Conservation (phyloP, 1,284 basidiomycete species). For the Taiwanofungus camphoratus region DNA sequence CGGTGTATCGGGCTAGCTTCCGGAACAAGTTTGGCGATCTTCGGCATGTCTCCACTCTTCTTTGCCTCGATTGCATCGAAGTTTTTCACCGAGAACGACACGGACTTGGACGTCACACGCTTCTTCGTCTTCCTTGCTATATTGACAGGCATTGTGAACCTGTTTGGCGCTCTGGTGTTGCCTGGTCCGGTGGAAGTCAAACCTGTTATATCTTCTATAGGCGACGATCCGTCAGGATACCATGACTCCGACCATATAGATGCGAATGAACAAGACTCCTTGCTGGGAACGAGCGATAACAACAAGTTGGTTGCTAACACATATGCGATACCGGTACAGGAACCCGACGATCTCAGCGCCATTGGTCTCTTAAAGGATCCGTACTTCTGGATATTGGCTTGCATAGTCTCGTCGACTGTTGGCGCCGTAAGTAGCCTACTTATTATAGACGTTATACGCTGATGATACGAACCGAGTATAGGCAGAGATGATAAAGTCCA, state of each 20-base stretch:
- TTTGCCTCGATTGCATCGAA: slow-evolving; percentile 58
- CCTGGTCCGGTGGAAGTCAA: slow-evolving; percentile 18
- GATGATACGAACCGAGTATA: no score
- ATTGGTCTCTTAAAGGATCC: slow-evolving; percentile 46
- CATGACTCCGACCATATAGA: slow-evolving; percentile 3
- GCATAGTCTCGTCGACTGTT: slow-evolving; percentile 43
- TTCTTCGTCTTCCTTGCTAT: slow-evolving; percentile 57
- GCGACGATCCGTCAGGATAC: slow-evolving; percentile 10
- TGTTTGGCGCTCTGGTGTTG: slow-evolving; percentile 38
- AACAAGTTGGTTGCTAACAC: slow-evolving; percentile 10
- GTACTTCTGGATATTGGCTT: slow-evolving; percentile 52
- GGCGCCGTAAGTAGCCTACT: slow-evolving; percentile 63
- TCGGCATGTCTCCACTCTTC: slow-evolving; percentile 71
- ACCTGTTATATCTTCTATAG: background rate
- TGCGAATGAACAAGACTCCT: slow-evolving; percentile 37
- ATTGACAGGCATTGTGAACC: slow-evolving; percentile 45
- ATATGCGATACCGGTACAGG: slow-evolving; percentile 21
- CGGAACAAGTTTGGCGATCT: slow-evolving; percentile 62
- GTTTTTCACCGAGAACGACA: slow-evolving; percentile 46
- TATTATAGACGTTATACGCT: no score
- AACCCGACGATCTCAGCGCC: slow-evolving; percentile 30
- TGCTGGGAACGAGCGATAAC: slow-evolving; percentile 33
- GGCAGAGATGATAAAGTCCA: slow-evolving; percentile 80
- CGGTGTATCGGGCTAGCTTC: slow-evolving; percentile 58
- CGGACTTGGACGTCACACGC: slow-evolving; percentile 47